Evolutionary conservation across 352 stramenopile species (phyloP), one percentile per base, ranked within the genome.

Genomic region (Aphanomyces astaci): DNA sequence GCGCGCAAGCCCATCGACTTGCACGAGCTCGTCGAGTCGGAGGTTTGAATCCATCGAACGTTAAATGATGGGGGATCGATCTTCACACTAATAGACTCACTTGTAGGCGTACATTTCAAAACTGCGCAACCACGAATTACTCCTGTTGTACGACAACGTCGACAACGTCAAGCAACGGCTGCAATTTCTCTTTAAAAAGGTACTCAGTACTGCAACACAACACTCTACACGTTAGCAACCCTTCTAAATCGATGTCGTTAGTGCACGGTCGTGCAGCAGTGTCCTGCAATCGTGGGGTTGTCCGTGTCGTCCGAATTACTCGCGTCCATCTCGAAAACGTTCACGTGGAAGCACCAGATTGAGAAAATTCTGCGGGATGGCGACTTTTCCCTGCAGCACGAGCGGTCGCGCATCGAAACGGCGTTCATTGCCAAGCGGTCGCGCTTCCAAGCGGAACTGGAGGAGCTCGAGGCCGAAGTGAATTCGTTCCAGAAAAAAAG

Each of bases 401-500:
- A 90, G 49, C 77, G 85, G 17, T 71, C 79, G 27, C 73, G 84
- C 10, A 88, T 92, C 49, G 85, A 93, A 72, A 74, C 79, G 1
- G 75, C 86, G 36, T 90, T 92, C 63, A 70, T 89, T 13, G 78
- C 82, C 0, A 89, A 89, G 33, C 67, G 85, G 1, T 84, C 83
- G 19, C 83, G 81, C 1, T 88, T 92, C 31, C 78, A 86, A 40
- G 76, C 79, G 11, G 85, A 91, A 48, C 83, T 92, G 3, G 82
- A 91, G 13, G 79, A 90, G 19, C 89, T 93, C 52, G 79, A 88
- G n/a, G 68, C 48, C 0, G 83, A 90, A 69, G 79, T 92, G 4
- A 76, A 78, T 57, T 75, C 75, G 0, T 89, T 93, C 45, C 75
- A 84, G 0, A 92, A 88, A 70, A 90, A 90, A 63, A 82, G 82